A percentile compares a stretch with the other conserved stretches of the same genome.
Conservation (phyloP, 2,329 filamentous ascomycete genomes). For the Colletotrichum tabaci region DNA sequence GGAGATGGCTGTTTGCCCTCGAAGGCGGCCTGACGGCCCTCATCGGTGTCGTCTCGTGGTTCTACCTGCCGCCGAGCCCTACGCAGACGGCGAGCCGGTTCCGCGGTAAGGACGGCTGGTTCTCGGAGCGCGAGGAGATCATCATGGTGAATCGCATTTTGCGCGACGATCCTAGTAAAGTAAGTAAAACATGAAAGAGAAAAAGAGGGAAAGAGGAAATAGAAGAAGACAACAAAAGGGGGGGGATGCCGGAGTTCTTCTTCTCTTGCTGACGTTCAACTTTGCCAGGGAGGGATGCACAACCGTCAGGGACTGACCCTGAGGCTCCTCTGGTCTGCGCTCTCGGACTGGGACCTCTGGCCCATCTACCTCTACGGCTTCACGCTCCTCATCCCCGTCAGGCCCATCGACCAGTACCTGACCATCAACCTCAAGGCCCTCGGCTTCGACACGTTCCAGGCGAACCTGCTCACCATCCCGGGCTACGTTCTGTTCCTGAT, state of each 20-base stretch:
- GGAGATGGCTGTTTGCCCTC: conserved; percentile 65
- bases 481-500: conserved; percentile 48
- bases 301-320: conserved; percentile 67
- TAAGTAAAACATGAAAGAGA: neutral
- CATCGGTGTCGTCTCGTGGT: conserved; percentile 56
- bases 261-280: neutral
- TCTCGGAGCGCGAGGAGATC: conserved; percentile 71
- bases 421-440: conserved; percentile 65
- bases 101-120: conserved; percentile 70
- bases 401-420: conserved; percentile 56
- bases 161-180: conserved; percentile 46
- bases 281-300: conserved; percentile 62
- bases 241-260: too few relatives aligned
- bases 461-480: conserved; percentile 68
- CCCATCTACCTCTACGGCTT: conserved; percentile 63
- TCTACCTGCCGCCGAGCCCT: conserved; percentile 69
- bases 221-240: too few relatives aligned
- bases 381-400: conserved; percentile 47
- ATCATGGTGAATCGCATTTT: conserved; percentile 73
- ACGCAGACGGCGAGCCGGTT: conserved; percentile 71
- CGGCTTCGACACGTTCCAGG: conserved; percentile 66
- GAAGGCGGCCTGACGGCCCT: conserved; percentile 62
- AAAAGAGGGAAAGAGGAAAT: too few relatives aligned
- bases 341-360: conserved; percentile 70
- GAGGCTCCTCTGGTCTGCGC: conserved; percentile 59